Evolutionary conservation across 2,329 filamentous ascomycete species (phyloP), one percentile per base, ranked within the genome.

Genomic region (Ramichloridium luteum): DNA sequence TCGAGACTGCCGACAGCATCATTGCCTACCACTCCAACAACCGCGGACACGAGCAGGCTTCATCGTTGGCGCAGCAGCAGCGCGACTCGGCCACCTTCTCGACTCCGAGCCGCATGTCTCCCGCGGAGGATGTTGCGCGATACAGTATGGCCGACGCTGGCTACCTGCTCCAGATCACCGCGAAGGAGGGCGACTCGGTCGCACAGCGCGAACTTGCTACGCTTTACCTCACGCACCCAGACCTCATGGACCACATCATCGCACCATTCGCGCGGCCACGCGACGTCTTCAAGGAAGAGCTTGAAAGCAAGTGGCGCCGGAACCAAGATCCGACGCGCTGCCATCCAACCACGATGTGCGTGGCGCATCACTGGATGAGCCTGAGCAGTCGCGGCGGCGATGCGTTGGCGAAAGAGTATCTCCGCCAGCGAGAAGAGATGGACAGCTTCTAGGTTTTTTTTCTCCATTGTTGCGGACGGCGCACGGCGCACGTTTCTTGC

Each of bases 291-390:
- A 90, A 88, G 58, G 79, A 80, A 45, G 74, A 84, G 34, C 74
- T 90, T 46, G 83, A 92, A 68, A 81, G 80, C 36, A 55, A 58
- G 34, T 62, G 71, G 51, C 61, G 65, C 40, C 65, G 65, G 41
- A 70, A 70, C 25, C 64, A 70, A 32, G 72, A 79, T 47, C 65
- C 68, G 11, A 58, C 64, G 32, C 67, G 83, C 44, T 85, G 77
- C 37, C 84, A 94, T 54, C 82, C 83, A 2, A 79, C 79, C 32
- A 75, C 85, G 25, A 90, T 96, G 81, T 94, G 86, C 49, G 74
- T 93, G 35, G 88, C 88, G 6, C 77, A 92, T 58, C 88, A 96
- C 63, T 96, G 88, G 86, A 94, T 96, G 85, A 83, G 88, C 60
- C 67, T 82, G 43, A 85, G 82, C 22, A 80, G 83, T 46, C 70